Percentiles rank a stretch among this genome's conserved stretches.
Evolutionary conservation across 2,329 filamentous ascomycete genomes (phyloP).

Genomic region (Colletotrichum tofieldiae): DNA sequence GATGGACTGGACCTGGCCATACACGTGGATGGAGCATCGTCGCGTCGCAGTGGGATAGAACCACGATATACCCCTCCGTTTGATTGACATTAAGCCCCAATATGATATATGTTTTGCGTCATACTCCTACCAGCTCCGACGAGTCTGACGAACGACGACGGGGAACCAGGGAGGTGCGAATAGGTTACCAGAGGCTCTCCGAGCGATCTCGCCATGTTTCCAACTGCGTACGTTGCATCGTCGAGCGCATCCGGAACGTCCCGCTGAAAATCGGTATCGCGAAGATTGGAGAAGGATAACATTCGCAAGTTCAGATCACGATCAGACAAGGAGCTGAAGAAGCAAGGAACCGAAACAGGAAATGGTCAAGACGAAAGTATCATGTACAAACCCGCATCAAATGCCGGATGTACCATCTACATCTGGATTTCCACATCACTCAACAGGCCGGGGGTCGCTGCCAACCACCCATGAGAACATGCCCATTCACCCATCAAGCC

Average conservation of each 20-base stretch:
- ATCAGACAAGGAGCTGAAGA: neutral
- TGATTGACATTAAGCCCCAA: constrained; percentile 25
- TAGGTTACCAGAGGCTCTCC: neutral
- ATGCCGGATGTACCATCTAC: constrained; percentile 34
- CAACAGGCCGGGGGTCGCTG: neutral
- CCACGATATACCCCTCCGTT: constrained; percentile 3
- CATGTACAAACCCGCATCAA: constrained; percentile 11
- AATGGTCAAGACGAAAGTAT: constrained; percentile 11
- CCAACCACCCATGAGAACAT: constrained; percentile 8
- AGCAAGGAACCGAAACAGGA: neutral
- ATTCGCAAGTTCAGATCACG: constrained; percentile 3
- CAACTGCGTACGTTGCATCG: neutral
- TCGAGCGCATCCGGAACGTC: neutral
- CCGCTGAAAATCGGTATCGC: constrained; percentile 5
- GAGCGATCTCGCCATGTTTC: constrained; percentile 1
- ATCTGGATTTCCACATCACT: neutral
- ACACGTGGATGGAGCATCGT: constrained; percentile 4
- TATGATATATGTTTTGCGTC: constrained; percentile 39
- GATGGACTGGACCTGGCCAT: neutral
- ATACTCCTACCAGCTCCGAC: constrained; percentile 17
- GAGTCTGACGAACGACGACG: constrained; percentile 26
- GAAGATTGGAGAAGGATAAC: neutral
- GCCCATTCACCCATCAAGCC: neutral
- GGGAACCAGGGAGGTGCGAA: neutral
- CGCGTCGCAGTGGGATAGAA: neutral